phyloP scores from a whole-genome alignment of 305 asterid species.

The Andrographis paniculata region DNA sequence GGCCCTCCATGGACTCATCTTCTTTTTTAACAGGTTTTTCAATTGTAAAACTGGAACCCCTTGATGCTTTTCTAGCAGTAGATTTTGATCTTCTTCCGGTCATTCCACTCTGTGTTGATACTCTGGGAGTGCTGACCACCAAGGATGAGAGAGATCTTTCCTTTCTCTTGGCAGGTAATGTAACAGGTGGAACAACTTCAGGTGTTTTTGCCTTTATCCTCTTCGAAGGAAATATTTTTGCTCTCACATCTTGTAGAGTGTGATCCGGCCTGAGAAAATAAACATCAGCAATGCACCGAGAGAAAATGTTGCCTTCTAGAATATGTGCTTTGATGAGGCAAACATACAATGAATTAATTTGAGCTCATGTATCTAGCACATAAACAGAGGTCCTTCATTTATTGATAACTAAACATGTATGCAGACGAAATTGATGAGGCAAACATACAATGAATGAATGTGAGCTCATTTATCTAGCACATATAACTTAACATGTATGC shows the following conservation, averaged over 20 bases:
- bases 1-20: constrained; percentile 55
- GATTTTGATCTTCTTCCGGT: constrained; percentile 91
- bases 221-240: constrained; percentile 84
- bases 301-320: background rate
- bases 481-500: too few species aligned
- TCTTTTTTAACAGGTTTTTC: constrained; percentile 72
- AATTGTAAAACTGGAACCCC: constrained; percentile 66
- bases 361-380: constrained; percentile 9
- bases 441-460: constrained; percentile 10
- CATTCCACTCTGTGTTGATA: constrained; percentile 71
- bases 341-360: constrained; percentile 1
- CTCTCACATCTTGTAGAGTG: constrained; percentile 83
- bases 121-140: constrained; percentile 93
- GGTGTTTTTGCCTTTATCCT: constrained; percentile 64
- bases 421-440: constrained; percentile 9
- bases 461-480: too few species aligned
- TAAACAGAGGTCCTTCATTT: constrained; percentile 4
- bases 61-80: constrained; percentile 64
- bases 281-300: constrained; percentile 10
- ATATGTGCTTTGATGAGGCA: background rate
- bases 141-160: constrained; percentile 93
- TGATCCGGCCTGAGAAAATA: constrained; percentile 72
- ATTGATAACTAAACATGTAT: constrained; percentile 3
- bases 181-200: constrained; percentile 51
- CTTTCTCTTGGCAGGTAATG: constrained; percentile 83